Conservation (phyloP, 2,329 filamentous ascomycete species). For the Plectosphaerella sp. region DNA sequence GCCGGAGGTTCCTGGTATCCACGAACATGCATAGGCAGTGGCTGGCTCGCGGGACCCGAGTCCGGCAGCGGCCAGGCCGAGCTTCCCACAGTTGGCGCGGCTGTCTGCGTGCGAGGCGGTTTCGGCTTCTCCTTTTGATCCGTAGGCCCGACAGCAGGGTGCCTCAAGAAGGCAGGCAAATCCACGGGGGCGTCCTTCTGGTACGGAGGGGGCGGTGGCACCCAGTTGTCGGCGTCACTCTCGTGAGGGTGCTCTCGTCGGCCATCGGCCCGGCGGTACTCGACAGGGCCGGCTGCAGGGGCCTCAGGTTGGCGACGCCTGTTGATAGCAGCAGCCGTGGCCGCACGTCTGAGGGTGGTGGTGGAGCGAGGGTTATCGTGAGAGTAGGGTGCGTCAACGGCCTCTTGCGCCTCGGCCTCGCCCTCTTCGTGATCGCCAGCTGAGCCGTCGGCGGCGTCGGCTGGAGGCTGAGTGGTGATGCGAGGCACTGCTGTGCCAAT, state of each 20-base stretch:
- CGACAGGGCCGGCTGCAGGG: slow-evolving; percentile 46
- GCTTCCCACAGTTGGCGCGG: slow-evolving; percentile 8
- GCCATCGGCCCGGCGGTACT: slow-evolving; percentile 66
- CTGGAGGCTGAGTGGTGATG: slow-evolving; percentile 10
- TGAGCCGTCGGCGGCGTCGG: slow-evolving; percentile 3
- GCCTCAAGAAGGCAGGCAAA: slow-evolving; percentile 51
- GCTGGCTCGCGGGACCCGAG: slow-evolving; percentile 2
- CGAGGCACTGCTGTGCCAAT: slow-evolving; percentile 29
- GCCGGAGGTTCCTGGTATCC: slow-evolving; percentile 1
- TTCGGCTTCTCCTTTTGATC: slow-evolving; percentile 14
- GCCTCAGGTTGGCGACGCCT: slow-evolving; percentile 60
- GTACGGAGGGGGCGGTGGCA: slow-evolving; percentile 79
- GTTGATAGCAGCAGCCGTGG: slow-evolving; percentile 71
- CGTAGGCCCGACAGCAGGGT: slow-evolving; percentile 35
- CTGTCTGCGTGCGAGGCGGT: slow-evolving; percentile 15
- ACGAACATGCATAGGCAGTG: slow-evolving; percentile 4
- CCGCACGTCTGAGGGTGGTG: slow-evolving; percentile 66
- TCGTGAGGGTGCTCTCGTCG: slow-evolving; percentile 74
- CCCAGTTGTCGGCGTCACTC: slow-evolving; percentile 85
- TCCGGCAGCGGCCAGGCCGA: slow-evolving; percentile 9
- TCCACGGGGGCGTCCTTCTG: slow-evolving; percentile 59
- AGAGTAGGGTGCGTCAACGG: slow-evolving; percentile 67
- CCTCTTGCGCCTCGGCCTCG: slow-evolving; percentile 53
- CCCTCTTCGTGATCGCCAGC: slow-evolving; percentile 23
- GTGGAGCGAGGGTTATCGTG: slow-evolving; percentile 68